Evolutionary conservation across 2,329 filamentous ascomycete species (phyloP).

Genomic region (Phialophora macrospora): DNA sequence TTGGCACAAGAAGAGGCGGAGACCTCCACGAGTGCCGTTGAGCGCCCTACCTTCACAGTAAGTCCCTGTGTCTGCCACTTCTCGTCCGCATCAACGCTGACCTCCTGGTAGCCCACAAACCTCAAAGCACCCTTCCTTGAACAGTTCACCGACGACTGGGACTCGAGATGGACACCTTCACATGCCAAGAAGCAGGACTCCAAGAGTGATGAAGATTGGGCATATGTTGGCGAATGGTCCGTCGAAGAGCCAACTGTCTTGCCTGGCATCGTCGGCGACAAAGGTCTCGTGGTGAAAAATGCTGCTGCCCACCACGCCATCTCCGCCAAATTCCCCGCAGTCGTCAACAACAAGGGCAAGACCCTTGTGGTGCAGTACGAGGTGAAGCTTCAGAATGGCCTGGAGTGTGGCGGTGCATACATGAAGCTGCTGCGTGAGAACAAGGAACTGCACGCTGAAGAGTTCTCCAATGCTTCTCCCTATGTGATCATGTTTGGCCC

Average conservation of each 20-base stretch:
- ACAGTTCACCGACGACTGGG: slow-evolving; percentile 98
- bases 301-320: slow-evolving; percentile 98
- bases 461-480: slow-evolving; percentile 96
- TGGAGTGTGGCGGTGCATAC: slow-evolving; percentile 98
- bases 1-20: slow-evolving; percentile 66
- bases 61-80: slow-evolving; percentile 48
- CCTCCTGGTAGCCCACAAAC: slow-evolving; percentile 71
- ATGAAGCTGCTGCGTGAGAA: slow-evolving; percentile 98
- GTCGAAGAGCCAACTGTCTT: slow-evolving; percentile 91
- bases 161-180: slow-evolving; percentile 88
- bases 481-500: slow-evolving; percentile 99
- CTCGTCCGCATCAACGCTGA: neutral
- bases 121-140: slow-evolving; percentile 95
- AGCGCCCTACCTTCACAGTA: slow-evolving; percentile 86
- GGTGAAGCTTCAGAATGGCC: slow-evolving; percentile 96
- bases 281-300: slow-evolving; percentile 98
- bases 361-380: slow-evolving; percentile 98
- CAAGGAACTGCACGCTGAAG: slow-evolving; percentile 93
- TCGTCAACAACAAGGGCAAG: slow-evolving; percentile 97
- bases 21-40: slow-evolving; percentile 59
- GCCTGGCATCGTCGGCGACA: slow-evolving; percentile 93
- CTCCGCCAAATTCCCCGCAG: slow-evolving; percentile 96
- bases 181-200: slow-evolving; percentile 95
- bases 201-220: slow-evolving; percentile 85
- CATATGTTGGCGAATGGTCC: slow-evolving; percentile 93